Base-by-base conservation (phyloP, 169 alveolate genomes). In the Hepatocystis sp. region DNA sequence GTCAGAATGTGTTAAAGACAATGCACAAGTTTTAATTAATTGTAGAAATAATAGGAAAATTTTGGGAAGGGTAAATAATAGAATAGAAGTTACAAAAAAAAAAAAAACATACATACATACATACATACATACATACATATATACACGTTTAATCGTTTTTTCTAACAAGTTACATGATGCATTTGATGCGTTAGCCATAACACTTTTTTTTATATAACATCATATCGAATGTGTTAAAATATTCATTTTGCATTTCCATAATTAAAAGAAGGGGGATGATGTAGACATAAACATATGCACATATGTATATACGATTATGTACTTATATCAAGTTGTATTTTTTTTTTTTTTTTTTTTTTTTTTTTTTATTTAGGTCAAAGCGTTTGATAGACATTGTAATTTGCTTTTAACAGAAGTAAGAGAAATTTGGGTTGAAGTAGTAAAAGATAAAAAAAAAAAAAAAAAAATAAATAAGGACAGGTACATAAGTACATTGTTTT, bases 301-400 rank as follows among this genome's bases (percentile, higher is more conserved):
- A n/a, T n/a, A n/a, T n/a, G n/a, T n/a, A n/a, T n/a, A n/a, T n/a
- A n/a, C n/a, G n/a, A n/a, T n/a, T n/a, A n/a, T n/a, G n/a, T n/a
- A n/a, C n/a, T n/a, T n/a, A n/a, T n/a, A n/a, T n/a, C n/a, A n/a
- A n/a, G n/a, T n/a, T n/a, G n/a, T n/a, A n/a, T n/a, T n/a, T n/a
- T 58, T 7, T 11, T 55, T 8, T 55, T 2, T 36, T 11, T 2
- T 8, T 23, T 32, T 25, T 13, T 8, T 23, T 40, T 36, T 27
- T 44, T 21, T 23, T 32, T 30, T 28, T 21, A 2, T 36, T 0
- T 76, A 93, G 96, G 96, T 93, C 4, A 96, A 96, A 85, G 99
- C 99, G 1, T 98, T 98, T 84, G 99, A 98, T 64, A 91, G 99
- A 39, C 99, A 98, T 86, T 97, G 98, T 95, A 98, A 98, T 88